A percentile compares a stretch with the other conserved stretches of the same genome.
Evolutionary conservation across 805 yeast genomes (phyloP).

Genomic region (Cyberlindnera xishuangbannaensis): DNA sequence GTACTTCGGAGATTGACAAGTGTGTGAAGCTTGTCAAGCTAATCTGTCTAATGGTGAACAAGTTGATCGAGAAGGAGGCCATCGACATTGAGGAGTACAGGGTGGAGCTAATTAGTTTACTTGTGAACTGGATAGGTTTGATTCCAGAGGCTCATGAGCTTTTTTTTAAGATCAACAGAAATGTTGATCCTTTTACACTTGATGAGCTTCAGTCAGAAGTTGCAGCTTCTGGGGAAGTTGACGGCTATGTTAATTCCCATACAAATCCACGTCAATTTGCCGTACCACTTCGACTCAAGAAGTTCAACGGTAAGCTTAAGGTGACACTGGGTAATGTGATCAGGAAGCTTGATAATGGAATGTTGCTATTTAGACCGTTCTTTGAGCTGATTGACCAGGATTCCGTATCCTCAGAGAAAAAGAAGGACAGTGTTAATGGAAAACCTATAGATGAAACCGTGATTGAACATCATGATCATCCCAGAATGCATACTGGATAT

Average conservation of each 20-base stretch:
- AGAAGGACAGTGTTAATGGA: no score
- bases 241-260: no score
- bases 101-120: constrained; percentile 52
- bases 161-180: constrained; percentile 36
- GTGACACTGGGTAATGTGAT: constrained; percentile 21
- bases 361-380: constrained; percentile 22
- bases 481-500: constrained; percentile 3
- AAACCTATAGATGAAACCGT: background rate
- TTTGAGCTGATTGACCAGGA: constrained; percentile 20
- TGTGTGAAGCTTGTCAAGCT: constrained; percentile 40
- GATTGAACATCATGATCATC: no score
- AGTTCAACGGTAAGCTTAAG: constrained; percentile 21
- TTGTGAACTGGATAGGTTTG: constrained; percentile 60
- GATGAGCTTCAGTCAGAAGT: background rate
- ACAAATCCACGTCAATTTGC: constrained; percentile 1
- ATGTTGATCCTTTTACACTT: constrained; percentile 4
- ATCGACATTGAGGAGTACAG: constrained; percentile 47
- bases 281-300: constrained; percentile 10
- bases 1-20: constrained; percentile 22
- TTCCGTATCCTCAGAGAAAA: background rate
- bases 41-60: constrained; percentile 58
- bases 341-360: constrained; percentile 22
- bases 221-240: background rate
- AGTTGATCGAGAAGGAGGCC: constrained; percentile 40
- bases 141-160: constrained; percentile 58